Base-by-base conservation (phyloP, 1,284 basidiomycete species). In the Trichosporon sp. region DNA sequence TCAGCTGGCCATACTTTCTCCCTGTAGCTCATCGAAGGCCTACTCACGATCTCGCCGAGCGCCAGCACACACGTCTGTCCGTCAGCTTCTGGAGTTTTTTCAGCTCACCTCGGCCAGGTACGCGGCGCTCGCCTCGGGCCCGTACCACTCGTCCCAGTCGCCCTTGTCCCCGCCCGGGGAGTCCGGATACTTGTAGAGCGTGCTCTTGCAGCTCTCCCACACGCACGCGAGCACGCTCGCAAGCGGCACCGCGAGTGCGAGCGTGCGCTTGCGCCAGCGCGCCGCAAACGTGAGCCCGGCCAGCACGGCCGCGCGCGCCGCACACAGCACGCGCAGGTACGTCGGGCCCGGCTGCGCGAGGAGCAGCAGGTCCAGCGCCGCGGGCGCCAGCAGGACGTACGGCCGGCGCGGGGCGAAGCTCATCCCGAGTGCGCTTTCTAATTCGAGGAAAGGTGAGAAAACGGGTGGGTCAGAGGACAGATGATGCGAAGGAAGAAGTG, bases 111-210 rank as follows among this genome's bases (percentile, higher is more conserved):
- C 56, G 27, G 27, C 27, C 15, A 60, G 13, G 29, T 31, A 60
- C 5, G 56, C 27, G 6, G 27, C 27, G 18, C 56, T 60, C 27
- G 56, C 56, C 18, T 60, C 56, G 29, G 56, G 56, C 13, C 56
- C 56, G 29, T 60, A 60, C 56, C 56, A 60, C 29, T 60, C 56
- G 56, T 60, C 56, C 56, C 56, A 60, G 18, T 60, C 56, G 11
- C 53, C 53, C 27, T 21, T 21, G 23, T 25, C 53, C 12, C 47
- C 47, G 1, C 29, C 53, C 27, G 53, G 53, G 23, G 38, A 11
- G 51, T 11, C 6, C 18, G 56, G 56, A n/a, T n/a, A 31, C 56
- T 60, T 60, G 56, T 60, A 60, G 5, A 60, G 56, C 56, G 56
- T 60, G 11, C 56, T 60, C 56, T 60, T 60, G 29, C 56, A 60